These are phyloP conservation scores for Eimeria praecox DNA, from an alignment of 169 alveolate species.

Conservation along the genomic window DNA sequence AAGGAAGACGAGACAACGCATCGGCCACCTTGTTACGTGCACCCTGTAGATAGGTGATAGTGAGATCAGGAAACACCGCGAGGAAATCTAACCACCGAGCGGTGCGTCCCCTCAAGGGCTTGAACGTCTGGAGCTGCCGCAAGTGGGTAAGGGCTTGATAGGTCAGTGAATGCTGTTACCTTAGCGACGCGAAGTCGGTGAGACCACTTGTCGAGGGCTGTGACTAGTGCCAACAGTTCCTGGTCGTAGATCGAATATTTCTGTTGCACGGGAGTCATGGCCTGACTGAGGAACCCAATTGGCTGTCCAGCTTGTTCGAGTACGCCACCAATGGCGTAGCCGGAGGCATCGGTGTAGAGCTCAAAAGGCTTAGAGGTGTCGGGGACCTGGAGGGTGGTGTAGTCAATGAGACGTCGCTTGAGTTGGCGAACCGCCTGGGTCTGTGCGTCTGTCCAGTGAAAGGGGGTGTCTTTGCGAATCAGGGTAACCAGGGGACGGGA, in stretches of 20 bases:
- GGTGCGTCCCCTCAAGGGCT: too few species aligned
- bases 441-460: not conserved
- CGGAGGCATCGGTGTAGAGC: slow-evolving; percentile 12
- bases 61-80: too few species aligned
- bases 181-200: not conserved
- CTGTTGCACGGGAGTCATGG: too few species aligned
- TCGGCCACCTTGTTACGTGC: too few species aligned
- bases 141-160: not conserved
- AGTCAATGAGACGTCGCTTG: not conserved
- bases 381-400: slow-evolving; percentile 8
- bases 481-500: not conserved
- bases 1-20: too few species aligned
- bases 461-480: not conserved
- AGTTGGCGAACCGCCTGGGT: not conserved
- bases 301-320: not conserved
- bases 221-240: too few species aligned
- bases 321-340: not conserved
- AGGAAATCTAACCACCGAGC: too few species aligned
- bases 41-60: too few species aligned
- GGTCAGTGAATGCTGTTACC: not conserved
- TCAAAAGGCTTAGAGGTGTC: slow-evolving; percentile 18
- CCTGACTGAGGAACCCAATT: slow-evolving; percentile 8
- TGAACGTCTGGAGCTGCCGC: too few species aligned
- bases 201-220: not conserved
- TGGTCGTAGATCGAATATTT: too few species aligned